A percentile compares a stretch with the other conserved stretches of the same genome.
These are phyloP conservation scores for Themeda triandra DNA, from an alignment of 176 grass and related monocot species.

Conservation along the genomic window DNA sequence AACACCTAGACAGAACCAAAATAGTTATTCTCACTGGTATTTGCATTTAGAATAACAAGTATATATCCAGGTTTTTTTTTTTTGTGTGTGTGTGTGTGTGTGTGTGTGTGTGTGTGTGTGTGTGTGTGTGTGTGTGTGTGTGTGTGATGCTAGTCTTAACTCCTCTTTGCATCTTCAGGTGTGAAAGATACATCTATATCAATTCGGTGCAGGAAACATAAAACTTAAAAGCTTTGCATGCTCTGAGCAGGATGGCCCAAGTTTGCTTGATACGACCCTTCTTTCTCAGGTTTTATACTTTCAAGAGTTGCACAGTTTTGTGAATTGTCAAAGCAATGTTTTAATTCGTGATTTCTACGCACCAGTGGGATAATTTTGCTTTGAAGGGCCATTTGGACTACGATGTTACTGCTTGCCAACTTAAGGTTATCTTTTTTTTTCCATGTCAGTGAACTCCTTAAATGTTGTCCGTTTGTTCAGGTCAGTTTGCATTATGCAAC, in stretches of 20 bases:
- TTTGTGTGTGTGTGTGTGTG: too few species aligned
- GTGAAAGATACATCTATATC: conserved; percentile 52
- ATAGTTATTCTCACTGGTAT: not conserved
- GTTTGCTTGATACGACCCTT: conserved; percentile 44
- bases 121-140: too few species aligned
- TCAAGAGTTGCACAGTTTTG: not conserved
- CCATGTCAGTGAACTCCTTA: not conserved
- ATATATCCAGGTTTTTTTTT: not conserved
- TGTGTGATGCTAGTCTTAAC: not conserved
- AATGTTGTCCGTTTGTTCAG: not conserved
- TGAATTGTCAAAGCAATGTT: not conserved
- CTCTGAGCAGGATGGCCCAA: conserved; percentile 26
- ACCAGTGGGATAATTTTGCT: conserved; percentile 61
- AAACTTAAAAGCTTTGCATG: not conserved
- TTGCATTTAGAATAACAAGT: not conserved
- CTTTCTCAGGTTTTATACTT: conserved; percentile 50
- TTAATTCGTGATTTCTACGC: not conserved
- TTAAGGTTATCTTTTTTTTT: conserved; percentile 40
- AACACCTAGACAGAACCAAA: not conserved
- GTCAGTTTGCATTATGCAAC: not conserved
- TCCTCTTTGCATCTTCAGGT: conserved; percentile 28
- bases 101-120: too few species aligned
- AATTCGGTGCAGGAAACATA: conserved; percentile 22
- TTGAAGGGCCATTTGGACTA: conserved; percentile 45
- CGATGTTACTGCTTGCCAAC: conserved; percentile 61